Percentiles rank a stretch among this genome's conserved stretches.
phyloP scores from a whole-genome alignment of 306 rosid genomes.

The Rosa lucieae region DNA sequence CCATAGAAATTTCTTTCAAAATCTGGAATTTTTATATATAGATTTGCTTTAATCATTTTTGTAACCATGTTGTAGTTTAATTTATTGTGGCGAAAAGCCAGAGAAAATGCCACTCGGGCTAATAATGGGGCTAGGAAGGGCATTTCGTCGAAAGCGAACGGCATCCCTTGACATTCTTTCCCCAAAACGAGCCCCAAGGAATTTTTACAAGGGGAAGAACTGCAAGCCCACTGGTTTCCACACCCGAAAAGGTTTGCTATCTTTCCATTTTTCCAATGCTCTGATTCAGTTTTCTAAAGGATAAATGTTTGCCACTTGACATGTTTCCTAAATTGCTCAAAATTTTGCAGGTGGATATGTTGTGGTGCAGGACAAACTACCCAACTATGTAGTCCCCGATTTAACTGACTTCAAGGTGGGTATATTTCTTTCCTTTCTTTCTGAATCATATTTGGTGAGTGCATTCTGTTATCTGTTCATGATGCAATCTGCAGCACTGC shows the following conservation, averaged over 20 bases:
- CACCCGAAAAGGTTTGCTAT: slow-evolving; percentile 67
- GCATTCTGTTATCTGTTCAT: background rate
- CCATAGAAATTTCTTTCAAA: background rate
- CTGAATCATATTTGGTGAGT: background rate
- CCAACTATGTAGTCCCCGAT: slow-evolving; percentile 41
- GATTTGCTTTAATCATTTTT: background rate
- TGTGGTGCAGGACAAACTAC: slow-evolving; percentile 35
- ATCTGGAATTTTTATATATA: background rate
- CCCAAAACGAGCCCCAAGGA: slow-evolving; percentile 76
- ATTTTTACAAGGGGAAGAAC: slow-evolving; percentile 81
- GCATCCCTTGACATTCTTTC: slow-evolving; percentile 63
- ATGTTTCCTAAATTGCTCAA: background rate
- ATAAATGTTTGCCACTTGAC: background rate
- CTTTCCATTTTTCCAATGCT: background rate
- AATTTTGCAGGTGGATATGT: slow-evolving; percentile 40
- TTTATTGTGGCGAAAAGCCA: background rate
- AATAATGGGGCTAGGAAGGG: slow-evolving; percentile 39
- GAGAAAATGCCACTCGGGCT: slow-evolving; percentile 39
- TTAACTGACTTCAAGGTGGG: slow-evolving; percentile 41
- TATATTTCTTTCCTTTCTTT: background rate
- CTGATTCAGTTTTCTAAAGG: background rate
- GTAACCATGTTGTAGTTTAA: background rate
- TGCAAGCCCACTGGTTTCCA: slow-evolving; percentile 93
- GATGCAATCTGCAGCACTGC: background rate
- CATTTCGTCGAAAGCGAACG: slow-evolving; percentile 41